Evolutionary conservation across 805 yeast genomes (phyloP).

Genomic region (Candida coquimbonensis): DNA sequence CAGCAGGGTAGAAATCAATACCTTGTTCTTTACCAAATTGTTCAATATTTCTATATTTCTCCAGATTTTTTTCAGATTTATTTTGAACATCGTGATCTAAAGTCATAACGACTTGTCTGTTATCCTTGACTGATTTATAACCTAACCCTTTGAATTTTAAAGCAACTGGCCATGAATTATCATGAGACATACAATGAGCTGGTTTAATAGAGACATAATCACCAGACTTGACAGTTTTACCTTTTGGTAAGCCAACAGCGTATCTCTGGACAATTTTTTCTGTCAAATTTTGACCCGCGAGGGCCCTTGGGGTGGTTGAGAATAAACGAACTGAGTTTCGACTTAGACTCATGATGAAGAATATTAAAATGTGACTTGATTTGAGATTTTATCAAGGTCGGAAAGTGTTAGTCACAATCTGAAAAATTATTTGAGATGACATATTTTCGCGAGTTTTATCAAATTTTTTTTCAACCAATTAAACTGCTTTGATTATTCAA

Average conservation of each 20-base stretch:
- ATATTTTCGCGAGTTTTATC: neutral
- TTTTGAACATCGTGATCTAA: conserved; percentile 98
- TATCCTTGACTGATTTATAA: conserved; percentile 73
- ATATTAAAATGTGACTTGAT: neutral
- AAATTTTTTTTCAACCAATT: neutral
- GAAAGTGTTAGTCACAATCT: neutral
- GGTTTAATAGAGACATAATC: conserved; percentile 95
- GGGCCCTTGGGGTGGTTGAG: conserved; percentile 12
- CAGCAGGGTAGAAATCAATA: conserved; percentile 96
- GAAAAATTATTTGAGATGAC: neutral
- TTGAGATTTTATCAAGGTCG: no score
- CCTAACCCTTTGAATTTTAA: conserved; percentile 93
- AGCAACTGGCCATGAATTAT: conserved; percentile 99
- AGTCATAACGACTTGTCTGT: conserved; percentile 90
- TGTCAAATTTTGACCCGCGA: conserved; percentile 67
- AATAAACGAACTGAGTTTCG: conserved; percentile 13
- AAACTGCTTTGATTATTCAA: neutral
- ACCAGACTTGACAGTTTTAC: conserved; percentile 75
- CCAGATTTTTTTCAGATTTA: conserved; percentile 78
- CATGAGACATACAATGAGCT: conserved; percentile 98
- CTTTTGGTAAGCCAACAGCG: conserved; percentile 77
- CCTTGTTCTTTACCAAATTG: conserved; percentile 86
- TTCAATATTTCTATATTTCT: conserved; percentile 84
- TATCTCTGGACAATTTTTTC: conserved; percentile 93
- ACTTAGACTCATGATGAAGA: neutral